Percentiles rank a stretch among this genome's conserved stretches.
Evolutionary conservation across 2,329 filamentous ascomycete genomes (phyloP).

Genomic region (Xylaria sp.): DNA sequence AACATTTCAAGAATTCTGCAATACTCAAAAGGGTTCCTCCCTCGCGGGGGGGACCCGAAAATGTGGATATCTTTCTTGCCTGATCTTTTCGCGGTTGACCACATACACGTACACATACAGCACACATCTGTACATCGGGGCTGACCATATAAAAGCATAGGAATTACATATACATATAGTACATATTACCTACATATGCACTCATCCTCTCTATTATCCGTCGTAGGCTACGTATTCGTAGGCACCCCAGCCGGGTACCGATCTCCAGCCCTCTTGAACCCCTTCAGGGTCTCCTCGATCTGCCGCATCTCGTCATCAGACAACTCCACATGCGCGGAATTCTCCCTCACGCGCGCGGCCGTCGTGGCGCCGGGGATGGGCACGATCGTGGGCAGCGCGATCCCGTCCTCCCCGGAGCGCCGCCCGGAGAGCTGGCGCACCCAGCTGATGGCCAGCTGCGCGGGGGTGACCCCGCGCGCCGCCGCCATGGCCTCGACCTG

Average conservation of each 20-base stretch:
- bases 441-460: slow-evolving; percentile 71
- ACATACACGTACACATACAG: too few relatives aligned
- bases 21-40: slow-evolving; percentile 37
- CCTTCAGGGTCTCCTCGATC: slow-evolving; percentile 53
- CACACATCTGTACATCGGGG: not conserved
- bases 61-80: slow-evolving; percentile 39
- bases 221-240: slow-evolving; percentile 44
- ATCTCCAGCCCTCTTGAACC: slow-evolving; percentile 50
- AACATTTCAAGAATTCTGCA: slow-evolving; percentile 42
- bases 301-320: slow-evolving; percentile 52
- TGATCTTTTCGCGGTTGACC: too few relatives aligned
- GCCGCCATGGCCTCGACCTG: slow-evolving; percentile 60
- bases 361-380: slow-evolving; percentile 69
- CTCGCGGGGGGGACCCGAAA: slow-evolving; percentile 29
- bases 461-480: slow-evolving; percentile 61
- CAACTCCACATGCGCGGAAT: slow-evolving; percentile 53
- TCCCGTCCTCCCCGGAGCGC: slow-evolving; percentile 46
- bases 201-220: not conserved
- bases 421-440: slow-evolving; percentile 52
- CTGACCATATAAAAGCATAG: slow-evolving; percentile 5
- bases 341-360: slow-evolving; percentile 61
- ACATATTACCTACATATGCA: not conserved
- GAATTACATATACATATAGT: not conserved
- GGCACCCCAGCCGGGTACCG: slow-evolving; percentile 48
- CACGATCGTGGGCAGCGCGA: slow-evolving; percentile 60